phyloP scores from a whole-genome alignment of 352 stramenopile species.

The Globisporangium splendens region DNA sequence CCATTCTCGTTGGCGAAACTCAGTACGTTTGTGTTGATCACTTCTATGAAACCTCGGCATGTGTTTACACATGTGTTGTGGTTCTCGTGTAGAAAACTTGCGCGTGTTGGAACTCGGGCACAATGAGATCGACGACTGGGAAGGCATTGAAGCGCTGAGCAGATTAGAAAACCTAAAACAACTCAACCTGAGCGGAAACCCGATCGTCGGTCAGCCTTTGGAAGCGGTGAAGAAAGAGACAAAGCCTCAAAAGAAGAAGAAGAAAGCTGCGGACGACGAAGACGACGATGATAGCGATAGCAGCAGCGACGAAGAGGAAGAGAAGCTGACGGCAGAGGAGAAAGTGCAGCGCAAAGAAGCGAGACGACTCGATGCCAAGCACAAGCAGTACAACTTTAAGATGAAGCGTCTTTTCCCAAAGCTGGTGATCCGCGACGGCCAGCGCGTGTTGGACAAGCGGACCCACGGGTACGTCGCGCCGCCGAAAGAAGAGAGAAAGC shows the following conservation, averaged over 20 bases:
- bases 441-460: constrained; percentile 77
- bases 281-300: constrained; percentile 16
- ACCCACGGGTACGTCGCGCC: constrained; percentile 79
- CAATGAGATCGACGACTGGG: constrained; percentile 82
- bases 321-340: constrained; percentile 38
- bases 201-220: constrained; percentile 59
- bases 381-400: constrained; percentile 89
- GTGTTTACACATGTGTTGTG: background rate
- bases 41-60: background rate
- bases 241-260: constrained; percentile 17
- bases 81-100: constrained; percentile 48
- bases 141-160: constrained; percentile 59
- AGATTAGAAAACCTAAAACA: constrained; percentile 68
- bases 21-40: constrained; percentile 34
- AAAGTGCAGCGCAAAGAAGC: constrained; percentile 53
- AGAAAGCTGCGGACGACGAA: background rate
- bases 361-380: constrained; percentile 69
- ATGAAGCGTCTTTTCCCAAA: constrained; percentile 84
- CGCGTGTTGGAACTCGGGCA: constrained; percentile 79
- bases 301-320: constrained; percentile 19
- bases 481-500: constrained; percentile 69
- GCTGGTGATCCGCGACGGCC: constrained; percentile 74
- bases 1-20: constrained; percentile 55
- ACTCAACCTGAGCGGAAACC: constrained; percentile 78
- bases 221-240: constrained; percentile 13